Evolutionary conservation across 2,329 filamentous ascomycete genomes (phyloP).

Genomic region (Phoma sp.): DNA sequence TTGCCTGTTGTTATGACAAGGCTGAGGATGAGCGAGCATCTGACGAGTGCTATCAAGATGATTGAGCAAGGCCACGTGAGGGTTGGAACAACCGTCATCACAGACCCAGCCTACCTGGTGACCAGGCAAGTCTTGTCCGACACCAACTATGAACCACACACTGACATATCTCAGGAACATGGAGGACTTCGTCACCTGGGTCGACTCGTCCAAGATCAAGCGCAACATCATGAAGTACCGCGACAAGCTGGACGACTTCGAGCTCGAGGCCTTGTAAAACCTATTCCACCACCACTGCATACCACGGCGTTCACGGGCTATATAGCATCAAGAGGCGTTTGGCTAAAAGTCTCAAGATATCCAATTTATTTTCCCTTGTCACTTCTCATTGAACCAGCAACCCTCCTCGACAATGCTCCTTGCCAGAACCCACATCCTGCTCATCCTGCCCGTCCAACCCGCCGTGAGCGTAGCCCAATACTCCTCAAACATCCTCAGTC

Average conservation of each 20-base stretch:
- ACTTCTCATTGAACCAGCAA: no score
- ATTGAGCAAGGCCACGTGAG: constrained; percentile 94
- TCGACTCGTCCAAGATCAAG: constrained; percentile 96
- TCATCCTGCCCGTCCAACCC: no score
- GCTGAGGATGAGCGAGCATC: constrained; percentile 87
- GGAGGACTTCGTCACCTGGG: constrained; percentile 97
- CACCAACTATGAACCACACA: no score
- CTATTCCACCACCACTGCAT: constrained; percentile 6
- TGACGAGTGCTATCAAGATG: constrained; percentile 79
- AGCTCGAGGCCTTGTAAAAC: constrained; percentile 59
- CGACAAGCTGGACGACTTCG: constrained; percentile 95
- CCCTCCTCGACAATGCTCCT: no score
- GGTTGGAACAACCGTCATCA: constrained; percentile 87
- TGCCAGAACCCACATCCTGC: no score
- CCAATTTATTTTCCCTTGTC: constrained; percentile 1
- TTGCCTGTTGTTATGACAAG: constrained; percentile 91
- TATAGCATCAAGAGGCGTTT: constrained; percentile 28
- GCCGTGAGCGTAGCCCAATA: no score
- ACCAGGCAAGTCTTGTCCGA: constrained; percentile 56
- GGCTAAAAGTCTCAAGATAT: constrained; percentile 20
- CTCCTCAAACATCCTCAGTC: not conserved
- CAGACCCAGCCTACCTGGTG: constrained; percentile 87
- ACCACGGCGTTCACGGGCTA: constrained; percentile 25
- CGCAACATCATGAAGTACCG: constrained; percentile 92
- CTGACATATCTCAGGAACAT: constrained; percentile 63